Conservation (phyloP, 805 yeast species). For the Komagataella phaffii region DNA sequence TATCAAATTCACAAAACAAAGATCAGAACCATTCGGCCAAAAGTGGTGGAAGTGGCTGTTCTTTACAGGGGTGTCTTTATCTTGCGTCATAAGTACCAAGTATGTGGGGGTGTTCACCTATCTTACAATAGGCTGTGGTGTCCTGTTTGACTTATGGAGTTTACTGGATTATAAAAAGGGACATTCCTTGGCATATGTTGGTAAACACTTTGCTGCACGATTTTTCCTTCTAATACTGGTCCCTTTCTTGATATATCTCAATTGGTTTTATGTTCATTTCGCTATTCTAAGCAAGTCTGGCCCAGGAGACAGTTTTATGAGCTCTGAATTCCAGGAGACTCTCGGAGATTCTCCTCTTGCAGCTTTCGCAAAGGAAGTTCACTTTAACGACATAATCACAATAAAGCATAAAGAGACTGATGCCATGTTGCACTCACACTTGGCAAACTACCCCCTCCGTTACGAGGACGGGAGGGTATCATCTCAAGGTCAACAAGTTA, state of each 20-base stretch:
- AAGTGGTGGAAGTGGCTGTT: slow-evolving; percentile 85
- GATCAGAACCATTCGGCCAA: slow-evolving; percentile 49
- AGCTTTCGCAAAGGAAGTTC: slow-evolving; percentile 52
- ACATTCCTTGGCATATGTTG: slow-evolving; percentile 38
- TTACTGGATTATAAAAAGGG: slow-evolving; percentile 64
- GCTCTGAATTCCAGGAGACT: slow-evolving; percentile 90
- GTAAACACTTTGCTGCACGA: slow-evolving; percentile 66
- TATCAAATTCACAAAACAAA: slow-evolving; percentile 63
- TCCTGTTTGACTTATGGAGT: slow-evolving; percentile 77
- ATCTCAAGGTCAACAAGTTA: slow-evolving; percentile 90
- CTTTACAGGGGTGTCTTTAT: slow-evolving; percentile 72
- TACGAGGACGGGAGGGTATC: slow-evolving; percentile 95
- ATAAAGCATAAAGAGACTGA: slow-evolving; percentile 71
- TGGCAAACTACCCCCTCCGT: slow-evolving; percentile 66
- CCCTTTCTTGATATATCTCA: slow-evolving; percentile 72
- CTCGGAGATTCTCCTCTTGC: slow-evolving; percentile 74
- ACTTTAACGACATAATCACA: slow-evolving; percentile 67
- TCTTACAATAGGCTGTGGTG: slow-evolving; percentile 79
- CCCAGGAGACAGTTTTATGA: slow-evolving; percentile 92
- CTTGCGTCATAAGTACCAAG: slow-evolving; percentile 90
- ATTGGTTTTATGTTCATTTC: slow-evolving; percentile 91
- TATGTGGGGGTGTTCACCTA: slow-evolving; percentile 94
- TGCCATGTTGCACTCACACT: slow-evolving; percentile 76
- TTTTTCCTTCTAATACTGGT: slow-evolving; percentile 55
- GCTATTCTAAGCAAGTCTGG: slow-evolving; percentile 74